Conservation (phyloP, 768 basidiomycete species). For the Suillus spraguei region DNA sequence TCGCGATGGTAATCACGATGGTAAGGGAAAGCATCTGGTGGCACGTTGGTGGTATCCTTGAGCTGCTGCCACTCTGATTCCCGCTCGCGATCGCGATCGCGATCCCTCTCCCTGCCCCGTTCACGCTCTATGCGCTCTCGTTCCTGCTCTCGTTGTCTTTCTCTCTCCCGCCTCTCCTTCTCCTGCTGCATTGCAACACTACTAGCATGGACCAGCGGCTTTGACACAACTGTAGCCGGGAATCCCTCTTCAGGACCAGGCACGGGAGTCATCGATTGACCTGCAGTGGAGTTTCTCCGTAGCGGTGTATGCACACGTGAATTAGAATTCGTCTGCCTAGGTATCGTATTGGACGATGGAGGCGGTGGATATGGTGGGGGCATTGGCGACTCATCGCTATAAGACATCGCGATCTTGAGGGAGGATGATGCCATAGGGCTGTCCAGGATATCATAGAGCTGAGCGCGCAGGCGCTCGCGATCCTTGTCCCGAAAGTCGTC, state of each 20-base stretch:
- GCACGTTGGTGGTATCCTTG: slow-evolving; percentile 32
- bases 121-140: slow-evolving; percentile 29
- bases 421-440: slow-evolving; percentile 46
- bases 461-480: slow-evolving; percentile 32
- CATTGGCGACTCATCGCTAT: slow-evolving; percentile 31
- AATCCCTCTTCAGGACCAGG: slow-evolving; percentile 1
- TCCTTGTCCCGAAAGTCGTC: slow-evolving; percentile 29
- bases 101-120: slow-evolving; percentile 14
- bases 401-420: slow-evolving; percentile 42
- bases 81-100: slow-evolving; percentile 22
- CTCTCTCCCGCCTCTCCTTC: slow-evolving; percentile 42
- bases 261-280: neutral
- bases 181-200: slow-evolving; percentile 56
- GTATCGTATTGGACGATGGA: slow-evolving; percentile 16
- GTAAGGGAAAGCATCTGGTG: slow-evolving; percentile 19
- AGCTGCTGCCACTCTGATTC: slow-evolving; percentile 21
- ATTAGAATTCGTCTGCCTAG: slow-evolving; percentile 27
- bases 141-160: slow-evolving; percentile 30
- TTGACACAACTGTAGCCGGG: slow-evolving; percentile 12
- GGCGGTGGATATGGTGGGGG: slow-evolving; percentile 25
- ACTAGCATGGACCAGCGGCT: slow-evolving; percentile 50
- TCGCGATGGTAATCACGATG: slow-evolving; percentile 23
- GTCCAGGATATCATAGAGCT: slow-evolving; percentile 51
- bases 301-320: slow-evolving; percentile 9
- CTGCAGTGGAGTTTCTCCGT: slow-evolving; percentile 1